A percentile compares a stretch with the other conserved stretches of the same genome.
Evolutionary conservation across 495 filamentous ascomycete genomes (phyloP).

Genomic region (Lophiostoma macrostomum): DNA sequence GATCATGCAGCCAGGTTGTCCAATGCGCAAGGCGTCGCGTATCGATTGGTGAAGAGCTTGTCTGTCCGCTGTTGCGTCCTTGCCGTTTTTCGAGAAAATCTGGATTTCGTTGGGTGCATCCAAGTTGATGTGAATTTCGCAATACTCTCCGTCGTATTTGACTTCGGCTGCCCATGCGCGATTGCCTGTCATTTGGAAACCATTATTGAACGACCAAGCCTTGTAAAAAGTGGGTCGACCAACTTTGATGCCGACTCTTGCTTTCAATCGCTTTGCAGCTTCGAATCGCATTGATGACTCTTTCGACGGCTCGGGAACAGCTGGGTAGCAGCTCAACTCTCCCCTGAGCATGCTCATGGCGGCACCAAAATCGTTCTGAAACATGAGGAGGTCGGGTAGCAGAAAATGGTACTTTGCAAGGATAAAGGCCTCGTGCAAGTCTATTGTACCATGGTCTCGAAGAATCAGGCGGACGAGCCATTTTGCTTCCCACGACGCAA

Average conservation of each 20-base stretch:
- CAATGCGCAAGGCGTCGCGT: constrained; percentile 56
- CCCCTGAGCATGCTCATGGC: constrained; percentile 49
- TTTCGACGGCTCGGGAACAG: constrained; percentile 41
- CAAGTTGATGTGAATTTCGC: constrained; percentile 79
- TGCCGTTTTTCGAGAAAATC: constrained; percentile 89
- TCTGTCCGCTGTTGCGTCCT: constrained; percentile 76
- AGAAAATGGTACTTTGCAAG: constrained; percentile 46
- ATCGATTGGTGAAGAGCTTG: constrained; percentile 55
- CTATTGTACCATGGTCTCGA: constrained; percentile 67
- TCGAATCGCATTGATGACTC: constrained; percentile 39
- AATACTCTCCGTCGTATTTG: constrained; percentile 88
- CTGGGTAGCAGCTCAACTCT: constrained; percentile 43
- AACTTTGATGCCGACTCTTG: constrained; percentile 68
- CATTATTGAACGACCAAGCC: constrained; percentile 73
- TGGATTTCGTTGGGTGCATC: constrained; percentile 55
- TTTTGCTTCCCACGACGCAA: constrained; percentile 73
- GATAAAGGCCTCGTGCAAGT: constrained; percentile 45
- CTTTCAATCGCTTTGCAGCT: constrained; percentile 54
- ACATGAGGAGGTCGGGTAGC: constrained; percentile 57
- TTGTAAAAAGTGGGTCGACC: constrained; percentile 70
- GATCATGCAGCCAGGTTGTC: constrained; percentile 54
- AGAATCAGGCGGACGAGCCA: constrained; percentile 84
- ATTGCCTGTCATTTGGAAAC: constrained; percentile 56
- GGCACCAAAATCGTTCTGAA: constrained; percentile 59
- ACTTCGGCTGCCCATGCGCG: constrained; percentile 69